Evolutionary conservation across 2,329 filamentous ascomycete genomes (phyloP), one percentile per base, ranked within the genome.

Genomic region (Cordyceps tenuipes): DNA sequence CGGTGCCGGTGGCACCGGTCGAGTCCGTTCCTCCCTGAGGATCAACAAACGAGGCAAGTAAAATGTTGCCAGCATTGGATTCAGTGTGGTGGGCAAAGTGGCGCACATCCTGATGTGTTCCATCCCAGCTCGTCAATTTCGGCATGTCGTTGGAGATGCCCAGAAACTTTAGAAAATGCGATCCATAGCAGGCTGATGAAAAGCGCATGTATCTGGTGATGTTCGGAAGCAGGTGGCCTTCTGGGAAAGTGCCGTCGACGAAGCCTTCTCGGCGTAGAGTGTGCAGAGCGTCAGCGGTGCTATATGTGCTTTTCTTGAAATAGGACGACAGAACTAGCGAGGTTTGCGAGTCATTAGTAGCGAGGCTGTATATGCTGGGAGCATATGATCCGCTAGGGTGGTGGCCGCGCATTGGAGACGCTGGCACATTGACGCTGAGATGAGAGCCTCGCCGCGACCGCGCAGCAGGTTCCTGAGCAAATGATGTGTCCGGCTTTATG

Each of bases 21-120:
- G 82, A 79, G 66, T 88, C 86, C 2, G 84, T 82, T 3, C 86
- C 86, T 34, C 87, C 87, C 59, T 86, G 81, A 2, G 84, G 79
- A 66, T 90, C 87, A 46, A 88, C 82, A 66, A 88, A 89, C 0
- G 87, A 90, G 0, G 87, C 86, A 3, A 90, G 73, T 1, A 90
- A 73, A 50, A 88, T 81, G 55, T 80, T 85, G 46, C 79, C 76
- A 0, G 82, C 74, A 3, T 81, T 77, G 0, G 83, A 77, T 52
- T 82, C 78, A 0, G 85, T 86, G 67, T 88, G 85, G 51, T 81
- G 80, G 0, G 82, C 82, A 66, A 87, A 88, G 3, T 83, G 83
- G 5, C 82, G 79, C 34, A 87, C 77, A 65, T 88, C 84, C 57
- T 79, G 75, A 66, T 87, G 84, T 1, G 77, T 80, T 56, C 77